These are phyloP conservation scores for Colletotrichum sp. DNA, from an alignment of 2,329 filamentous ascomycete genomes.

Conservation along the genomic window DNA sequence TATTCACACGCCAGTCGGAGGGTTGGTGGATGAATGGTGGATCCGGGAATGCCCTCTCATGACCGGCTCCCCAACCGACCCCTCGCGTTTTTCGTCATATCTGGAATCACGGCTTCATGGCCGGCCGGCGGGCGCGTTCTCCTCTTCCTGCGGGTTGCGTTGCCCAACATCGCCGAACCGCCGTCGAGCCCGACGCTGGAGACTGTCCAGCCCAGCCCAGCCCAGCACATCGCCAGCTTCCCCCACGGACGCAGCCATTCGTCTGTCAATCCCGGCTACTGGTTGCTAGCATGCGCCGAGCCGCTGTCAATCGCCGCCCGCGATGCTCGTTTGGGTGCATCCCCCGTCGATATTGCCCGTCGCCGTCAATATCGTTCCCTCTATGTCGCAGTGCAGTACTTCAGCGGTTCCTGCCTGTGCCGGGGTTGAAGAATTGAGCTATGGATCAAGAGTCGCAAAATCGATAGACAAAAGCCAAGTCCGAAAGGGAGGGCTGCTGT, in stretches of 20 bases:
- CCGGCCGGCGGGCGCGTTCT: background rate
- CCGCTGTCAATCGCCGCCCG: background rate
- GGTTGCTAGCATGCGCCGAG: background rate
- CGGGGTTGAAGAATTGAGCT: background rate
- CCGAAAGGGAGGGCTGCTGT: conserved; percentile 7
- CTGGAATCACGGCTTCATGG: background rate
- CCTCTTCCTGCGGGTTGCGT: background rate
- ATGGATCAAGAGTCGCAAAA: background rate
- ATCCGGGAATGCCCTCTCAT: background rate
- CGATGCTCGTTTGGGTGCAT: background rate
- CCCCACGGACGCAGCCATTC: background rate
- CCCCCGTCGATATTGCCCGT: conserved; percentile 1
- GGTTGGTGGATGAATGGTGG: background rate
- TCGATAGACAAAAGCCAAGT: background rate
- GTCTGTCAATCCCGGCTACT: background rate
- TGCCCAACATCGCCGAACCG: background rate
- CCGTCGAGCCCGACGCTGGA: background rate
- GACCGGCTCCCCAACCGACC: background rate
- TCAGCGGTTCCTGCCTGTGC: background rate
- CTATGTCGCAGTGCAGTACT: background rate
- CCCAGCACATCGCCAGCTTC: background rate
- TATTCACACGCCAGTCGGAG: background rate
- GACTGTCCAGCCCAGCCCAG: background rate
- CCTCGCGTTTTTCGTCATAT: background rate
- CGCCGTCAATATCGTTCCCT: background rate